Evolutionary conservation across 305 asterid species (phyloP).

Genomic region (Rubia occidens): DNA sequence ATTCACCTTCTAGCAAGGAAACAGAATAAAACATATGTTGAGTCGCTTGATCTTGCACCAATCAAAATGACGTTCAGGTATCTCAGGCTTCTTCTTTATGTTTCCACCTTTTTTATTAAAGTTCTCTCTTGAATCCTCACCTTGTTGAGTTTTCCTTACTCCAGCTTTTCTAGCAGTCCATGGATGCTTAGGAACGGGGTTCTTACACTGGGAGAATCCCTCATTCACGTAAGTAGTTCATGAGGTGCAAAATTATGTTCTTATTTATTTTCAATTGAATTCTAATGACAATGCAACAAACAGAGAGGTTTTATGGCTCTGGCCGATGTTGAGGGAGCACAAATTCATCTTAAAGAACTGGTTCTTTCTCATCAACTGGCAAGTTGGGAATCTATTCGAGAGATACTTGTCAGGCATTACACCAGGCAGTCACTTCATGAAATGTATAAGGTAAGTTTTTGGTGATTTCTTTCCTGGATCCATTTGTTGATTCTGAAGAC

Average conservation of each 20-base stretch:
- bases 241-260: neutral
- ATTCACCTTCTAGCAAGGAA: conserved; percentile 61
- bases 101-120: conserved; percentile 6
- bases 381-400: conserved; percentile 93
- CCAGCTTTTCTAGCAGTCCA: conserved; percentile 95
- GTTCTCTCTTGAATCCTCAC: conserved; percentile 10
- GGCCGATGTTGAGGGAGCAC: conserved; percentile 98
- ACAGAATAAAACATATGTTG: conserved; percentile 84
- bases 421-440: conserved; percentile 87
- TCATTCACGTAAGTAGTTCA: conserved; percentile 67
- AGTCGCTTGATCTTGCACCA: conserved; percentile 75
- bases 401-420: conserved; percentile 77
- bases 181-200: conserved; percentile 89
- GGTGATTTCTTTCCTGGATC: neutral
- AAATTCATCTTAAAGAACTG: conserved; percentile 73
- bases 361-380: conserved; percentile 86
- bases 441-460: conserved; percentile 74
- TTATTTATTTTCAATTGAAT: conserved; percentile 6
- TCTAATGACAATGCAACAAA: conserved; percentile 17
- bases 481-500: neutral
- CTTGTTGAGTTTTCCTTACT: conserved; percentile 23
- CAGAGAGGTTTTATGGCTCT: conserved; percentile 98
- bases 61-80: conserved; percentile 80
- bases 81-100: neutral
- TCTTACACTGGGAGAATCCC: conserved; percentile 86